A percentile compares a stretch with the other conserved stretches of the same genome.
Evolutionary conservation across 75 land plant genomes (phyloP).

Genomic region (Selaginella moellendorffii): DNA sequence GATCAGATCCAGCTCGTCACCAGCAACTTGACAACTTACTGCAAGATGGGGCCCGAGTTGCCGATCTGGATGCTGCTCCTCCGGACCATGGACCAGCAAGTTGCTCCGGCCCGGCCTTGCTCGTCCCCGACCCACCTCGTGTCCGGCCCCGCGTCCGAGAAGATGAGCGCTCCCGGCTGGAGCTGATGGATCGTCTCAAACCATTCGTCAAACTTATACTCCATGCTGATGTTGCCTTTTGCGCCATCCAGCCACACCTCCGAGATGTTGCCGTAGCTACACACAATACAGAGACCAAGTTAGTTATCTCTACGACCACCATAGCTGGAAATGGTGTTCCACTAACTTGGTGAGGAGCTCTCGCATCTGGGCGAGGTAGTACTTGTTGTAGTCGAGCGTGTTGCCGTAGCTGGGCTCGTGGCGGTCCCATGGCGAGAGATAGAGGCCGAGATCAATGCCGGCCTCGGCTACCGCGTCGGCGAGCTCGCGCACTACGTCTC

Average conservation of each 20-base stretch:
- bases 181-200: conserved; percentile 51
- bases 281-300: neutral
- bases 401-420: conserved; percentile 75
- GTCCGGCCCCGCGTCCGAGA: conserved; percentile 90
- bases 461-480: conserved; percentile 35
- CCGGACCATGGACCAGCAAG: conserved; percentile 76
- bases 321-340: neutral
- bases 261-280: conserved; percentile 68
- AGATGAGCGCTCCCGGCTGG: conserved; percentile 72
- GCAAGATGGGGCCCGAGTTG: conserved; percentile 9
- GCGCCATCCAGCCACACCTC: conserved; percentile 95
- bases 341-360: conserved; percentile 61
- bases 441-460: conserved; percentile 69
- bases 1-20: neutral
- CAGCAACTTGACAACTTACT: neutral
- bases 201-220: conserved; percentile 66
- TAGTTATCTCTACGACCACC: neutral
- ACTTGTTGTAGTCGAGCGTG: conserved; percentile 62
- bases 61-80: conserved; percentile 44
- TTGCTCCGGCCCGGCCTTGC: conserved; percentile 50
- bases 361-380: conserved; percentile 62
- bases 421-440: conserved; percentile 94
- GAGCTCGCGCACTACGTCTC: conserved; percentile 68
- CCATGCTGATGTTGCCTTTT: conserved; percentile 79
- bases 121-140: conserved; percentile 92